Conservation (phyloP, 2,329 filamentous ascomycete species). For the Aspergillus eucalypticola region DNA sequence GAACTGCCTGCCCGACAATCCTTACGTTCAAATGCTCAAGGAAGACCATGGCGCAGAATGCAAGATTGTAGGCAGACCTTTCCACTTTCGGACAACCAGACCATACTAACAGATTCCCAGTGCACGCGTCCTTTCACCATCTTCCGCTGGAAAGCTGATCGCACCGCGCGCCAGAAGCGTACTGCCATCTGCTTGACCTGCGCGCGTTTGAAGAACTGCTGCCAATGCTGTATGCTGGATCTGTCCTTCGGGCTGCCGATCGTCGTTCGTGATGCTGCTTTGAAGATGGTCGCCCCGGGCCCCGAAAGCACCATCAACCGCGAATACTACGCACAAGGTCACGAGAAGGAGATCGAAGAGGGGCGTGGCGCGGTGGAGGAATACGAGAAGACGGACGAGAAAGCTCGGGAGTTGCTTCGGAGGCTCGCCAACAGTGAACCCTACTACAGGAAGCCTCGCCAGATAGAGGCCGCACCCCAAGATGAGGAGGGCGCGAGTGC, state of each 20-base stretch:
- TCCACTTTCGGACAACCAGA: no score
- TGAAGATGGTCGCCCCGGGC: conserved; percentile 96
- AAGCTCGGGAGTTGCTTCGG: conserved; percentile 83
- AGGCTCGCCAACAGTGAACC: conserved; percentile 88
- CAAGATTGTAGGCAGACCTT: conserved; percentile 55
- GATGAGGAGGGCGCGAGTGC: conserved; percentile 42
- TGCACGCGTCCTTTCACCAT: conserved; percentile 96
- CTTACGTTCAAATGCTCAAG: conserved; percentile 98
- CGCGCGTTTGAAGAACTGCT: conserved; percentile 96
- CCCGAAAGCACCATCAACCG: conserved; percentile 90
- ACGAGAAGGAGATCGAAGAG: conserved; percentile 93
- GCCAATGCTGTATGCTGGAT: conserved; percentile 98
- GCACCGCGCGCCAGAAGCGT: conserved; percentile 85
- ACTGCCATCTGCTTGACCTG: conserved; percentile 97
- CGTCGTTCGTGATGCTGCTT: conserved; percentile 87
- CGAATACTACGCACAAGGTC: conserved; percentile 97
- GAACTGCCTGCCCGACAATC: conserved; percentile 91
- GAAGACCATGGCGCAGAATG: conserved; percentile 90
- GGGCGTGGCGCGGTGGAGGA: conserved; percentile 81
- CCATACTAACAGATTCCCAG: conserved; percentile 21
- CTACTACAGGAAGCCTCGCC: conserved; percentile 85
- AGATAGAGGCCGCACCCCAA: conserved; percentile 61
- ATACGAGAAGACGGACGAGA: conserved; percentile 96
- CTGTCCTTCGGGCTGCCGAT: conserved; percentile 93
- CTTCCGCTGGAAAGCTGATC: conserved; percentile 91